A percentile compares a stretch with the other conserved stretches of the same genome.
Evolutionary conservation across 108 stramenopile species (phyloP).

Genomic region (Skeletonema grethae): DNA sequence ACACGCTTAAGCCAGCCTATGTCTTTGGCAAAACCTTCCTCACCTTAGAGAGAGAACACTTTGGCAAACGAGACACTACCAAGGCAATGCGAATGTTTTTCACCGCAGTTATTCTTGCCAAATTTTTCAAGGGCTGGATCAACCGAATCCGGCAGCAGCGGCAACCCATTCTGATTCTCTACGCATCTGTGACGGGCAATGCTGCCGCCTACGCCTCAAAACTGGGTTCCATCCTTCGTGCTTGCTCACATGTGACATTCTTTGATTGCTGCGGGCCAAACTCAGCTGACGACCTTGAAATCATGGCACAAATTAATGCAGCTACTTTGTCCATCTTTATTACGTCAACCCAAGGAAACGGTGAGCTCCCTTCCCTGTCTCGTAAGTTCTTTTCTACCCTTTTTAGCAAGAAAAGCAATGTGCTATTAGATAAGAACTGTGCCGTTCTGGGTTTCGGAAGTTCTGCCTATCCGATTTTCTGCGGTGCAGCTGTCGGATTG

Average conservation of each 20-base stretch:
- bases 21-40: slow-evolving; percentile 11
- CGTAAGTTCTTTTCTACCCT: slow-evolving; percentile 11
- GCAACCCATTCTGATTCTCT: slow-evolving; percentile 10
- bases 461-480: slow-evolving; percentile 26
- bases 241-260: slow-evolving; percentile 14
- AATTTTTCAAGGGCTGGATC: slow-evolving; percentile 6
- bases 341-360: slow-evolving; percentile 17
- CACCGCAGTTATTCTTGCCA: neutral
- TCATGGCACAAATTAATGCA: neutral
- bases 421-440: slow-evolving; percentile 5
- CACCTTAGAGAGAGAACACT: slow-evolving; percentile 1
- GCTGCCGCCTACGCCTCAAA: slow-evolving; percentile 13
- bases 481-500: slow-evolving; percentile 10
- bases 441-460: slow-evolving; percentile 28
- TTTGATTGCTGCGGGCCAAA: slow-evolving; percentile 13
- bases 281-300: slow-evolving; percentile 8
- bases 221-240: slow-evolving; percentile 7
- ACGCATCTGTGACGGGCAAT: slow-evolving; percentile 12
- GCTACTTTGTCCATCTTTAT: slow-evolving; percentile 7
- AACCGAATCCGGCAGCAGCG: neutral
- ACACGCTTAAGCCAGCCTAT: slow-evolving; percentile 29
- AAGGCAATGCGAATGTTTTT: neutral
- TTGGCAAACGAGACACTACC: slow-evolving; percentile 7
- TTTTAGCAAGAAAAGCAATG: slow-evolving; percentile 3
- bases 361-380: slow-evolving; percentile 19